A percentile compares a stretch with the other conserved stretches of the same genome.
Conservation (phyloP, 2,329 filamentous ascomycete genomes). For the Nemania sp. region DNA sequence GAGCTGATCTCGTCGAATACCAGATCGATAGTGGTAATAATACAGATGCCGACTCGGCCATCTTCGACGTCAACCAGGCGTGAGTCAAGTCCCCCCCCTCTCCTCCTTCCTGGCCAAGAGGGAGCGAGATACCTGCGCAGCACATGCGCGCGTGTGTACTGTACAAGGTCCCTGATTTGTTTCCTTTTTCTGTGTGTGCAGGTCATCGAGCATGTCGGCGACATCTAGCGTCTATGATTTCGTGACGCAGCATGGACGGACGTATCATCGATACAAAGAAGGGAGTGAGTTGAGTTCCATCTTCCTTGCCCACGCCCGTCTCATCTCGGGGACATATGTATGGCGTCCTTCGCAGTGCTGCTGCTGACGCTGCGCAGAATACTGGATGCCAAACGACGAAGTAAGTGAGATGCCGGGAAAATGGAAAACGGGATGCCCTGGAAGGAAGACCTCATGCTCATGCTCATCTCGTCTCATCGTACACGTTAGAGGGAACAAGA, state of each 20-base stretch:
- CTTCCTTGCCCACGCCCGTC: no score
- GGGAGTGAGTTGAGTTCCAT: conserved; percentile 28
- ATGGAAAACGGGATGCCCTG: neutral
- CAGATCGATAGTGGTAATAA: conserved; percentile 19
- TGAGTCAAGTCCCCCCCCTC: conserved; percentile 2
- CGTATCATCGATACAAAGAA: conserved; percentile 36
- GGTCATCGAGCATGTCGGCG: conserved; percentile 32
- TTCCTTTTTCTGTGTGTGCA: neutral
- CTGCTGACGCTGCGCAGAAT: conserved; percentile 20
- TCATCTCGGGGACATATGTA: neutral
- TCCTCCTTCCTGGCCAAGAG: neutral
- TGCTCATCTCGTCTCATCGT: neutral
- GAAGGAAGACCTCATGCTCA: conserved; percentile 1
- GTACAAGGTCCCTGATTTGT: neutral
- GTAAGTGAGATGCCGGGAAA: conserved; percentile 17
- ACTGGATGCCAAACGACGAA: conserved; percentile 35
- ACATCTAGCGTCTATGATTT: conserved; percentile 35
- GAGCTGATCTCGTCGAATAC: neutral
- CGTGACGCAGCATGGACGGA: conserved; percentile 33
- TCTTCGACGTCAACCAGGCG: conserved; percentile 20
- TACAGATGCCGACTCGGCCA: conserved; percentile 19
- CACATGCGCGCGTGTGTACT: neutral
- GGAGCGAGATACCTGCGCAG: neutral
- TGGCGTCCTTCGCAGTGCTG: neutral
- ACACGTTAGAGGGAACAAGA: conserved; percentile 22